Conservation (phyloP, 306 rosid genomes). For the Gleditsia sinensis region DNA sequence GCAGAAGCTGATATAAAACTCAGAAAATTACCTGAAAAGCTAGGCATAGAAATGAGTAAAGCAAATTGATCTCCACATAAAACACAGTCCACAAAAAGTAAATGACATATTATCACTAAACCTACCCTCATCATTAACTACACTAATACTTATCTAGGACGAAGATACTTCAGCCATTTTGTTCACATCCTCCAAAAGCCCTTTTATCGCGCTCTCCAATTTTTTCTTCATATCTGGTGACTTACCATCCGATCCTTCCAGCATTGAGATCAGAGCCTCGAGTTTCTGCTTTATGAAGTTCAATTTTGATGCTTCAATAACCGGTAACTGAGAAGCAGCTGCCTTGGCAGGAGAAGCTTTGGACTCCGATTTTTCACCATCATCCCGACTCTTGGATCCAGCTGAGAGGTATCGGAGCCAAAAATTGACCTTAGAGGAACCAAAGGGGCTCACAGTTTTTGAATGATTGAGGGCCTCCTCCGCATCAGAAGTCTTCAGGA, state of each 20-base stretch:
- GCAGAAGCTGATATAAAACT: conserved; percentile 15
- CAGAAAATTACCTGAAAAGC: conserved; percentile 9
- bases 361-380: conserved; percentile 38
- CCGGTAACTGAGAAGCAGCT: conserved; percentile 34
- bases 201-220: conserved; percentile 53
- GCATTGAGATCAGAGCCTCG: conserved; percentile 51
- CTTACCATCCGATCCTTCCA: conserved; percentile 48
- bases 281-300: conserved; percentile 55
- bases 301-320: conserved; percentile 43
- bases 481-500: conserved; percentile 52
- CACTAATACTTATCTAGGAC: conserved; percentile 31
- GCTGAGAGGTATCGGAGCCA: conserved; percentile 39
- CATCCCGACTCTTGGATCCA: conserved; percentile 49
- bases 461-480: conserved; percentile 59
- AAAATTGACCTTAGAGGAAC: conserved; percentile 46
- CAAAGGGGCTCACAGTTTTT: conserved; percentile 56
- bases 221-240: conserved; percentile 46
- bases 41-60: conserved; percentile 28
- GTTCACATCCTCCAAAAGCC: conserved; percentile 66
- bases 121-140: conserved; percentile 42
- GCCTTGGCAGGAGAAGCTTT: conserved; percentile 34
- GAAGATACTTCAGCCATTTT: conserved; percentile 50
- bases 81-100: conserved; percentile 20
- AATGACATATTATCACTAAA: conserved; percentile 34
- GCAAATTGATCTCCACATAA: conserved; percentile 11